Percentiles rank a stretch among this genome's conserved stretches.
These are phyloP conservation scores for Recurvomyces mirabilis DNA, from an alignment of 495 filamentous ascomycete species.

Conservation along the genomic window DNA sequence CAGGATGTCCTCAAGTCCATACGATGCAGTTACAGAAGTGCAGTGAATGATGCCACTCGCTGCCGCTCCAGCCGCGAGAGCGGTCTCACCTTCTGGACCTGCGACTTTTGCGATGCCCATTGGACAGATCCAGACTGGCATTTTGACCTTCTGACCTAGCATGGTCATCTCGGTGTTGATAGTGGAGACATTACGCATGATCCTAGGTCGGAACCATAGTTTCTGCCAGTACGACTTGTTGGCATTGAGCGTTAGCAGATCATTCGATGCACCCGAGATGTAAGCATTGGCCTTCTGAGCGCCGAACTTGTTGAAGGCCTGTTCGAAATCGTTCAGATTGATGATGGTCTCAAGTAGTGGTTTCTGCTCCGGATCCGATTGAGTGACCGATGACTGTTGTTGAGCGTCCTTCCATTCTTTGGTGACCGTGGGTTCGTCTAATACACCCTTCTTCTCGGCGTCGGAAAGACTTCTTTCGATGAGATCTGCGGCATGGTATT, in stretches of 20 bases:
- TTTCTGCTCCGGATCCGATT: conserved; percentile 37
- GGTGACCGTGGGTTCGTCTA: conserved; percentile 20
- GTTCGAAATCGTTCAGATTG: conserved; percentile 53
- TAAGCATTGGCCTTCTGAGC: conserved; percentile 72
- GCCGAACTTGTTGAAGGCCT: conserved; percentile 49
- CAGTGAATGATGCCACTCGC: conserved; percentile 19
- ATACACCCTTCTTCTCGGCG: conserved; percentile 15
- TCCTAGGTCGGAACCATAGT: conserved; percentile 62
- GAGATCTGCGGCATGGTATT: conserved; percentile 13
- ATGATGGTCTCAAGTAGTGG: conserved; percentile 60
- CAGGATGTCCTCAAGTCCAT: conserved; percentile 48
- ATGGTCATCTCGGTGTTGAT: conserved; percentile 49
- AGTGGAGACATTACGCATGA: conserved; percentile 54
- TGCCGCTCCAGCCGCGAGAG: conserved; percentile 41
- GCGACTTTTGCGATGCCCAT: conserved; percentile 64
- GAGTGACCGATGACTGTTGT: conserved; percentile 9
- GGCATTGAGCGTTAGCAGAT: conserved; percentile 52
- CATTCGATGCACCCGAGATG: conserved; percentile 70
- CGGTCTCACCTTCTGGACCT: conserved; percentile 60
- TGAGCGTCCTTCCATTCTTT: conserved; percentile 18
- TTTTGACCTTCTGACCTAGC: conserved; percentile 44
- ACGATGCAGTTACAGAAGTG: conserved; percentile 61
- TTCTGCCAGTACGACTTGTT: conserved; percentile 49
- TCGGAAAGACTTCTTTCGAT: conserved; percentile 15
- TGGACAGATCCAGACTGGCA: conserved; percentile 63